Conservation (phyloP, 805 yeast species). For the Debaryomyces castellii region DNA sequence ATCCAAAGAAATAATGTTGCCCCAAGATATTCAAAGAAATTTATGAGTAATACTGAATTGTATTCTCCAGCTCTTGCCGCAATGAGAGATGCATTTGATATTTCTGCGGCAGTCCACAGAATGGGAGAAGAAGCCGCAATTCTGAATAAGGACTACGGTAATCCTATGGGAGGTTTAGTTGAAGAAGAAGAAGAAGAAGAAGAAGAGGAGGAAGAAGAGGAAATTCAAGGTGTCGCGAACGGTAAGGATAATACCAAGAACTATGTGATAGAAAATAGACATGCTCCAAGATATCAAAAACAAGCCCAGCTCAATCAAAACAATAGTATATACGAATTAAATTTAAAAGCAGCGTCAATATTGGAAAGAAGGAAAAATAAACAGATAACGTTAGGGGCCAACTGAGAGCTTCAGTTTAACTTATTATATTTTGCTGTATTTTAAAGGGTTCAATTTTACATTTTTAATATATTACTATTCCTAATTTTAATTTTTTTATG, state of each 20-base stretch:
- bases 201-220: slow-evolving; percentile 7
- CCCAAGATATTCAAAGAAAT: slow-evolving; percentile 23
- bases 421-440: neutral
- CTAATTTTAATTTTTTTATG: neutral
- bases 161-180: slow-evolving; percentile 23
- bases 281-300: slow-evolving; percentile 9
- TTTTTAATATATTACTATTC: neutral
- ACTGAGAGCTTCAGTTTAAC: neutral
- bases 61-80: slow-evolving; percentile 78
- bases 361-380: slow-evolving; percentile 43
- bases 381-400: slow-evolving; percentile 10
- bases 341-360: slow-evolving; percentile 53
- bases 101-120: slow-evolving; percentile 83
- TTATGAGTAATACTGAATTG: slow-evolving; percentile 26
- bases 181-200: slow-evolving; percentile 37
- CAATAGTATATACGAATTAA: slow-evolving; percentile 37
- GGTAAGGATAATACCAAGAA: slow-evolving; percentile 3
- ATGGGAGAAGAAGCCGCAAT: slow-evolving; percentile 63
- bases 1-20: slow-evolving; percentile 16
- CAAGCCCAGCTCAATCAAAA: slow-evolving; percentile 9
- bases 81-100: slow-evolving; percentile 82
- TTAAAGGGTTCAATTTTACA: neutral
- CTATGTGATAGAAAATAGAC: slow-evolving; percentile 9
- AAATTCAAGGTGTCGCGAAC: neutral
- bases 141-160: slow-evolving; percentile 12